These are phyloP conservation scores for Penicillium salamii DNA, from an alignment of 495 filamentous ascomycete genomes.

Conservation along the genomic window DNA sequence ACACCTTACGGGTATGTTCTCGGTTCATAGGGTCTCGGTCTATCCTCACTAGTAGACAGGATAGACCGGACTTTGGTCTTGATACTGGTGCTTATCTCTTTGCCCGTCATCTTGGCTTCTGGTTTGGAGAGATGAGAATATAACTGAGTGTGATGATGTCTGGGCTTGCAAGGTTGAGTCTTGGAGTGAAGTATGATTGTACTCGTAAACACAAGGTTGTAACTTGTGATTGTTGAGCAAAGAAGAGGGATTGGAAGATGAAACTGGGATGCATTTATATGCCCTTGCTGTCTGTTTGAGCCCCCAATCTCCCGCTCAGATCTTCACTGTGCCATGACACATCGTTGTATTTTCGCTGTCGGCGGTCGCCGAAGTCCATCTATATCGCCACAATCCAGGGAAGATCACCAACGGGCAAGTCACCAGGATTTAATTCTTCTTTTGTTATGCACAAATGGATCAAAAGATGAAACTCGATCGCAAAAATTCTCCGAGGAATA, in stretches of 20 bases:
- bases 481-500: too few relatives aligned
- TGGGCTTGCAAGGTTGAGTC: too few relatives aligned
- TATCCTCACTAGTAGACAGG: constrained; percentile 6
- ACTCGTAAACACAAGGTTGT: too few relatives aligned
- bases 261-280: too few relatives aligned
- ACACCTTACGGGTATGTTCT: constrained; percentile 20
- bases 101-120: constrained; percentile 8
- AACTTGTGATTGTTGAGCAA: too few relatives aligned
- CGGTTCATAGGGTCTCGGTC: constrained; percentile 10
- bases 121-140: neutral
- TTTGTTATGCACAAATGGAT: too few relatives aligned
- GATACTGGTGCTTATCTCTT: constrained; percentile 6
- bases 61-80: constrained; percentile 15
- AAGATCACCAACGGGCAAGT: too few relatives aligned
- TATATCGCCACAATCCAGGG: neutral
- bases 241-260: neutral
- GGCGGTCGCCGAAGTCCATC: neutral
- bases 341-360: neutral
- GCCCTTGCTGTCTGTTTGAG: neutral
- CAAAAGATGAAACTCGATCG: neutral
- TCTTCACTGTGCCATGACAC: neutral
- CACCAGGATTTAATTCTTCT: too few relatives aligned
- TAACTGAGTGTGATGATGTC: too few relatives aligned
- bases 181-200: too few relatives aligned
- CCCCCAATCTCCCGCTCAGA: neutral